These are phyloP conservation scores for Vigna reflexopilosa DNA, from an alignment of 306 rosid species.

Conservation along the genomic window DNA sequence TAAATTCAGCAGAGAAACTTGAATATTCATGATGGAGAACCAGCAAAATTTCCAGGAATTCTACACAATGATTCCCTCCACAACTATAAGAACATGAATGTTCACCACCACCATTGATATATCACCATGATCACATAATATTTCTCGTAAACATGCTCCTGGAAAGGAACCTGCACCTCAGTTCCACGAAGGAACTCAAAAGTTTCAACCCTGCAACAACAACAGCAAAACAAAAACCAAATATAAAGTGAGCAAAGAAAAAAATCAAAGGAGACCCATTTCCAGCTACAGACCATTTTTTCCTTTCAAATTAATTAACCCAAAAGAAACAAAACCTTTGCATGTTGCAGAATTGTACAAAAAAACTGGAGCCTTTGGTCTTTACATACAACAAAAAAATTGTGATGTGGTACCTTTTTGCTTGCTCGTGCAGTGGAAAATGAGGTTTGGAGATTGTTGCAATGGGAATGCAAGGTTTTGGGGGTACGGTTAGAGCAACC, in stretches of 20 bases:
- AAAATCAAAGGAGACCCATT: conserved; percentile 20
- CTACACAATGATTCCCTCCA: conserved; percentile 12
- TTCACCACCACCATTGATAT: conserved; percentile 1
- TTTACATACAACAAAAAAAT: conserved; percentile 4
- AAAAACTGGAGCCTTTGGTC: neutral
- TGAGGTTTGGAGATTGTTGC: conserved; percentile 38
- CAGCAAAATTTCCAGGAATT: conserved; percentile 11
- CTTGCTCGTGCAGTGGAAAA: conserved; percentile 17
- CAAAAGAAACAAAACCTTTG: neutral
- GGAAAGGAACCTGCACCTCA: conserved; percentile 33
- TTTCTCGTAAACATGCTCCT: conserved; percentile 11
- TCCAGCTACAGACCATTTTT: neutral
- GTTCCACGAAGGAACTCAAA: conserved; percentile 42
- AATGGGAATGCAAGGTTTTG: conserved; percentile 34
- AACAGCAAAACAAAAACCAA: conserved; percentile 17
- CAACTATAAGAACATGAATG: conserved; percentile 29
- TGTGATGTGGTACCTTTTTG: conserved; percentile 50
- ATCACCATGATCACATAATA: conserved; percentile 17
- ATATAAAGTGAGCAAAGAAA: neutral
- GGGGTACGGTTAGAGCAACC: conserved; percentile 43
- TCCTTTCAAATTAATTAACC: conserved; percentile 11
- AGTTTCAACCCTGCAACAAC: conserved; percentile 37
- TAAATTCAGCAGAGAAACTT: conserved; percentile 37
- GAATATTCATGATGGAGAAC: conserved; percentile 34
- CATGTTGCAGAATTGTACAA: neutral